Conservation (phyloP, 208 protist species). For the Crithidia mellificae region DNA sequence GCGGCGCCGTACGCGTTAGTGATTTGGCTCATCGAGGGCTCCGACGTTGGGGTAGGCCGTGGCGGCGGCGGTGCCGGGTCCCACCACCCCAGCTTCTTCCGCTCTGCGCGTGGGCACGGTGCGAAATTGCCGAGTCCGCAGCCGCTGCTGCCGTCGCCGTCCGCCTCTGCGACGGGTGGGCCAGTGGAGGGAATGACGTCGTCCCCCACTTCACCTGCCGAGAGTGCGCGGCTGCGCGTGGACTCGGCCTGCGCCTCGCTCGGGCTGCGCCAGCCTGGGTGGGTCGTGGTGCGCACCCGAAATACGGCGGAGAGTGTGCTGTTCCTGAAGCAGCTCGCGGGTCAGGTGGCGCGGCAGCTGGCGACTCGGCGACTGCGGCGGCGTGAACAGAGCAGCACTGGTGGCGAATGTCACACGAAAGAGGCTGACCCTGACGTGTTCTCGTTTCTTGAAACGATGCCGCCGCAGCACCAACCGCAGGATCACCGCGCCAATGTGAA, state of each 20-base stretch:
- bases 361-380: slow-evolving; percentile 6
- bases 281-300: slow-evolving; percentile 55
- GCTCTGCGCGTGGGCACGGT: neutral
- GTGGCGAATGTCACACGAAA: neutral
- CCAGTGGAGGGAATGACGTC: neutral
- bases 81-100: neutral
- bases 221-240: slow-evolving; percentile 33
- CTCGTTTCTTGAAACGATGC: neutral
- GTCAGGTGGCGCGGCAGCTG: slow-evolving; percentile 23
- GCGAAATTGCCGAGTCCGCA: slow-evolving; percentile 6
- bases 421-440: too few species aligned
- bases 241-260: slow-evolving; percentile 56
- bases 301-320: slow-evolving; percentile 43
- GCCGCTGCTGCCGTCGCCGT: neutral
- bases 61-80: neutral
- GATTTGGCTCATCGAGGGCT: slow-evolving; percentile 78
- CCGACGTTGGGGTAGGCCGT: slow-evolving; percentile 5
- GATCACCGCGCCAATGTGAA: neutral
- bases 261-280: slow-evolving; percentile 21
- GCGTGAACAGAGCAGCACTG: neutral
- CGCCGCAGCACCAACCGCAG: neutral
- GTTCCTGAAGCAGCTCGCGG: slow-evolving; percentile 41
- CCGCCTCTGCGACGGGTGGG: too few species aligned
- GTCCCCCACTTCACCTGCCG: slow-evolving; percentile 1
- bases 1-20: slow-evolving; percentile 52